Base-by-base conservation (phyloP, 495 filamentous ascomycete genomes). In the Penicillium bovifimosum region DNA sequence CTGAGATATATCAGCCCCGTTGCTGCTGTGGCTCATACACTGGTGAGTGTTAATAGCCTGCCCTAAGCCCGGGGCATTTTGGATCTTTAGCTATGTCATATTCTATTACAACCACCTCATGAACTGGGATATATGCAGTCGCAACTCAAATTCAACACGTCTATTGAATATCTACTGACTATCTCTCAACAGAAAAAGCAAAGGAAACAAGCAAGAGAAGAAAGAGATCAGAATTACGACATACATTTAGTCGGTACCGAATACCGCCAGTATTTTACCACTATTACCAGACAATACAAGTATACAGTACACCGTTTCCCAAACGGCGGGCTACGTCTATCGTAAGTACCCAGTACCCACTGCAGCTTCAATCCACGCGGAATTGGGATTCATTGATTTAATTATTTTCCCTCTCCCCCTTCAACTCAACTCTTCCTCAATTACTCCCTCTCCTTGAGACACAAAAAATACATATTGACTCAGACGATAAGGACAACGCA, bases 351-450 rank as follows among this genome's bases (percentile, higher is more conserved):
- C 58, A 54, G 38, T 59, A 62, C 55, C 61, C 63, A 62, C 64
- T 65, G 56, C 61, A 62, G 61, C 61, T 66, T 62, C 56, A 62
- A 60, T 54, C 54, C 58, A 24, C 20, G 52, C 53, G 48, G 55
- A 56, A 58, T 56, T 61, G 26, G 43, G 52, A 61, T 57, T 65
- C 54, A 65, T 65, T 56, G 54, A 63, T 60, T 62, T 59, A 56
- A 63, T 63, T 62, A 52, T 60, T 68, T 58, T 60, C 47, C 47
- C 32, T 49, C 20, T 27, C 50, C 39, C 50, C 56, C 48, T 50
- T 40, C 34, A 42, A 41, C 11, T 17, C 32, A 32, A 16, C 36
- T 45, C 39, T 52, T 36, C 51, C 24, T 38, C 31, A 46, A 43
- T 14, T 29, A 43, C 41, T 52, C 39, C 33, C 43, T 32, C 17